phyloP scores from a whole-genome alignment of 2,329 filamentous ascomycete species.

The Graphiopsis chlorocephala region DNA sequence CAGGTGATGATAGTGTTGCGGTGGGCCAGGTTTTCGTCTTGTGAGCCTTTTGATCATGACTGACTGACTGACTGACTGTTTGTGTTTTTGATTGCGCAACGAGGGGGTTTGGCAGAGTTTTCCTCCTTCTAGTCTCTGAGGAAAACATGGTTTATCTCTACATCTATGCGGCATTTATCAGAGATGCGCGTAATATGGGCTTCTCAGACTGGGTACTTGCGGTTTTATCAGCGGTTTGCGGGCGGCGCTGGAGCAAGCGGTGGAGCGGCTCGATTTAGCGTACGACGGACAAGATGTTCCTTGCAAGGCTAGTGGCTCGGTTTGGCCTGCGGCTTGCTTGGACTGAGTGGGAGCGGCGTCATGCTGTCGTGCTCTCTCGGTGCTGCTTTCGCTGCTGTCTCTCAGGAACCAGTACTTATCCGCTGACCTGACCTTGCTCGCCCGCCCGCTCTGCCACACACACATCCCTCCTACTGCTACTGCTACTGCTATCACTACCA shows the following conservation, averaged over 20 bases:
- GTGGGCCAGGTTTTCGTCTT: neutral
- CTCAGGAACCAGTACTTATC: neutral
- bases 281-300: neutral
- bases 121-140: neutral
- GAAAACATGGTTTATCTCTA: neutral
- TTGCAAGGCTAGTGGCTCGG: neutral
- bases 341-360: neutral
- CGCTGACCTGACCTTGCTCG: conserved; percentile 2
- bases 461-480: neutral
- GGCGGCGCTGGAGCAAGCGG: neutral
- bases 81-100: neutral
- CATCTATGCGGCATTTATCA: neutral
- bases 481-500: neutral
- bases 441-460: neutral
- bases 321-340: neutral
- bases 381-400: neutral
- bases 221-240: neutral
- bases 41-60: neutral
- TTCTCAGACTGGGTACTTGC: neutral
- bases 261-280: neutral
- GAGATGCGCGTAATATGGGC: neutral
- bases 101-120: neutral
- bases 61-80: neutral
- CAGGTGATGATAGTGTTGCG: neutral
- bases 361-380: neutral